Evolutionary conservation across 108 stramenopile species (phyloP).

Genomic region (Fistulifera solaris): DNA sequence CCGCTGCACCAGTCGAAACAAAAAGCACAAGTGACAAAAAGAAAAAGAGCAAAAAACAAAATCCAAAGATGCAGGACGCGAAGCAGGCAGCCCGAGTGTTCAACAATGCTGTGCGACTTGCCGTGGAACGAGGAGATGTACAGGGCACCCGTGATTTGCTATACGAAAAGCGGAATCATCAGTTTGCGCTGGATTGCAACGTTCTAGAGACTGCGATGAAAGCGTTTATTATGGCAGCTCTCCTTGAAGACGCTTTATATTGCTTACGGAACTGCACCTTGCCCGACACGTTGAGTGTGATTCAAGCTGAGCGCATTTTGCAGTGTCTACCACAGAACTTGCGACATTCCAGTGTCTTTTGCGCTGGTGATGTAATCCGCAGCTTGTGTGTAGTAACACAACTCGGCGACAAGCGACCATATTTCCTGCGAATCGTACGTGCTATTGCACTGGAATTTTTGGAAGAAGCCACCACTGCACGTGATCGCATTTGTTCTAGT

Average conservation of each 20-base stretch:
- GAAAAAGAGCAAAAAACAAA: slow-evolving; percentile 45
- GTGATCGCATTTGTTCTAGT: slow-evolving; percentile 86
- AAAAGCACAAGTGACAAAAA: slow-evolving; percentile 18
- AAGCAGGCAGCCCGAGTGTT: slow-evolving; percentile 63
- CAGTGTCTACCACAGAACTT: slow-evolving; percentile 81
- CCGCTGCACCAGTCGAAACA: slow-evolving; percentile 3
- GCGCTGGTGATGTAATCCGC: slow-evolving; percentile 88
- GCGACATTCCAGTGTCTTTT: slow-evolving; percentile 69
- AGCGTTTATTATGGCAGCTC: slow-evolving; percentile 82
- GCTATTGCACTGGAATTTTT: slow-evolving; percentile 86
- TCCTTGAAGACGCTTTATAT: slow-evolving; percentile 87
- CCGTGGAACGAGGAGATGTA: slow-evolving; percentile 72
- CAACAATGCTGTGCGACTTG: slow-evolving; percentile 58
- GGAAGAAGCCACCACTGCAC: slow-evolving; percentile 83
- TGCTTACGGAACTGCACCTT: slow-evolving; percentile 77
- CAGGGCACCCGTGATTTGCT: slow-evolving; percentile 62
- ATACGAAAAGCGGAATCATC: slow-evolving; percentile 61
- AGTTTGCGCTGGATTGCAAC: slow-evolving; percentile 63
- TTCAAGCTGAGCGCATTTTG: slow-evolving; percentile 74
- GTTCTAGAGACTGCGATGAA: slow-evolving; percentile 86
- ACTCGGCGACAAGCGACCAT: slow-evolving; percentile 78
- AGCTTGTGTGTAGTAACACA: slow-evolving; percentile 86
- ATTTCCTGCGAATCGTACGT: slow-evolving; percentile 83
- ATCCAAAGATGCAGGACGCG: slow-evolving; percentile 44
- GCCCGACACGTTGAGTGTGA: slow-evolving; percentile 56